Base-by-base conservation (phyloP, 768 basidiomycete species). In the Mycena chlorophos region DNA sequence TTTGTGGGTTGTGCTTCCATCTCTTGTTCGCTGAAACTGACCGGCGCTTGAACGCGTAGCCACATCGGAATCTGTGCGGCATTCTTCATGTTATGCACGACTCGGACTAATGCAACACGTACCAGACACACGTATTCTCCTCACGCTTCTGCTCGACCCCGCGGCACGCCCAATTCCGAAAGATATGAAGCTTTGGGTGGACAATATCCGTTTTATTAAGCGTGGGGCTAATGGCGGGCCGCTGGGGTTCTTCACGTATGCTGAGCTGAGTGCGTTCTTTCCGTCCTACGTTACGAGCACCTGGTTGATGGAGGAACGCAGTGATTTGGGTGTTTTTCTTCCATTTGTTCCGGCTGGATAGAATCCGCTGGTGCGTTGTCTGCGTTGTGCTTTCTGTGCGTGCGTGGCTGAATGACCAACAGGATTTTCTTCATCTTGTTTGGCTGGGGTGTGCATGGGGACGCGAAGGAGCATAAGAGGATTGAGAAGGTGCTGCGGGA, bases 151-250 rank as follows among this genome's bases (percentile, higher is more conserved):
- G 23, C 69, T 80, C 58, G 79, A 82, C 63, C 55, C 67, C n/a
- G 64, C 63, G 38, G 75, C 80, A 0, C 70, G 78, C 0, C 81
- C 80, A 1, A 56, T 67, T 13, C 68, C 74, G 2, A 74, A 75
- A 49, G 79, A 80, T 60, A 81, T 80, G 81, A 78, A 79, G 65
- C 71, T 81, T 13, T 83, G 81, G 81, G 81, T 84, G 26, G 80
- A 82, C 64, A 69, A 74, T 27, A 66, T 81, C 26, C 73, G 77
- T 19, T 82, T 76, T 65, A 60, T 83, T 64, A 82, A 83, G 68
- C 69, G 71, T 19, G 78, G 78, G 47, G 77, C 79, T 1, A 70
- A 71, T 0, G 74, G 75, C 5, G 76, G 79, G 14, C 76, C 78
- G 0, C 67, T 84, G 0, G 73, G 77, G 1, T 82, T 83, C 73